These are phyloP conservation scores for Apiosordaria backusii DNA, from an alignment of 495 filamentous ascomycete genomes.

Conservation along the genomic window DNA sequence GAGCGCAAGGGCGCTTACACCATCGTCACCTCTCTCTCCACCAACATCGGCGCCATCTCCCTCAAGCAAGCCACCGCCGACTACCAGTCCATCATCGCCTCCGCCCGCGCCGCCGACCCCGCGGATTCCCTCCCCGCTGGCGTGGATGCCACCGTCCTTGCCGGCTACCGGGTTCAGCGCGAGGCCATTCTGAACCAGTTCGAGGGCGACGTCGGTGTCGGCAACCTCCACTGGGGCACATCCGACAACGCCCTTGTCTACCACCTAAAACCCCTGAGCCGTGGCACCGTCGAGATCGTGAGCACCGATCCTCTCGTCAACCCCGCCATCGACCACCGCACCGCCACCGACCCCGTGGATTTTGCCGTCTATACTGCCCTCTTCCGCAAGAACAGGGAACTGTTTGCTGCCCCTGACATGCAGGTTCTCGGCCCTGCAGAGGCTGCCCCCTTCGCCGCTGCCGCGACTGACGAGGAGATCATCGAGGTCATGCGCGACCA, in stretches of 20 bases:
- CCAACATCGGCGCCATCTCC: slow-evolving; percentile 35
- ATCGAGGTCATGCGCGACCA: slow-evolving; percentile 27
- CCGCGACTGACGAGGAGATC: slow-evolving; percentile 28
- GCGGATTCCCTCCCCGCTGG: slow-evolving; percentile 35
- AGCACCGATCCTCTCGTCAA: slow-evolving; percentile 34
- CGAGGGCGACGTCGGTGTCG: slow-evolving; percentile 23
- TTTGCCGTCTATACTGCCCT: slow-evolving; percentile 29
- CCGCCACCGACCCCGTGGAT: slow-evolving; percentile 37
- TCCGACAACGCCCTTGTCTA: slow-evolving; percentile 33
- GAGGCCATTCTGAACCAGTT: slow-evolving; percentile 29
- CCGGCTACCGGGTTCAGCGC: slow-evolving; percentile 35
- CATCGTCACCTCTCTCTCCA: slow-evolving; percentile 33
- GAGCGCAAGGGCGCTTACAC: slow-evolving; percentile 32
- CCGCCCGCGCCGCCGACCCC: slow-evolving; percentile 30
- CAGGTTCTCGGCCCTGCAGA: slow-evolving; percentile 37
- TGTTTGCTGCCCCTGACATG: slow-evolving; percentile 40
- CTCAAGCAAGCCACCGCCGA: slow-evolving; percentile 30
- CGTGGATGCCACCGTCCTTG: slow-evolving; percentile 36
- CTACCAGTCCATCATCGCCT: slow-evolving; percentile 31
- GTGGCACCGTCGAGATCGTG: slow-evolving; percentile 41
- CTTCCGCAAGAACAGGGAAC: slow-evolving; percentile 38
- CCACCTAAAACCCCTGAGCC: slow-evolving; percentile 39
- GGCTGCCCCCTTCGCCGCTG: slow-evolving; percentile 28
- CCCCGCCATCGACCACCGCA: slow-evolving; percentile 34
- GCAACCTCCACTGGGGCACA: slow-evolving; percentile 37